Percentiles rank a stretch among this genome's conserved stretches.
Evolutionary conservation across 177 flowering plant genomes (phyloP).

Genomic region (Vitis hybrid): DNA sequence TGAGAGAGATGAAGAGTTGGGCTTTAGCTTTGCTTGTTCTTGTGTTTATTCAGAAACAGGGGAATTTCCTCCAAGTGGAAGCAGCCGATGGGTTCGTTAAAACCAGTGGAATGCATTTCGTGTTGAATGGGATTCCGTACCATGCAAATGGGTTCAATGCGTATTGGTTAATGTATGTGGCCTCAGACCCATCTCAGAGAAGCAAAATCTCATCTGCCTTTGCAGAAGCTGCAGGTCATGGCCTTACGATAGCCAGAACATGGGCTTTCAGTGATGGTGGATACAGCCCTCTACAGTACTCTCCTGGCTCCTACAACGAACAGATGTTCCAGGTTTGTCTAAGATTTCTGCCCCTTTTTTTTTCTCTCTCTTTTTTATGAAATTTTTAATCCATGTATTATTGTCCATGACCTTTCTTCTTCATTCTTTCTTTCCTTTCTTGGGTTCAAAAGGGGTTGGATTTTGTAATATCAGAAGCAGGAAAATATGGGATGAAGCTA

Average conservation of each 20-base stretch:
- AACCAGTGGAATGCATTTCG: slow-evolving; percentile 46
- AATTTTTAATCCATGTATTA: neutral
- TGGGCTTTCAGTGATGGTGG: slow-evolving; percentile 85
- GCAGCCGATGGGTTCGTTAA: slow-evolving; percentile 47
- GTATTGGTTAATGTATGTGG: slow-evolving; percentile 72
- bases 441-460: slow-evolving; percentile 55
- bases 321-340: slow-evolving; percentile 57
- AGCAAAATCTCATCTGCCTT: slow-evolving; percentile 50
- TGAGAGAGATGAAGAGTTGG: slow-evolving; percentile 16
- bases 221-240: slow-evolving; percentile 46
- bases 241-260: slow-evolving; percentile 66
- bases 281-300: slow-evolving; percentile 47
- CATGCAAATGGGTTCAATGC: slow-evolving; percentile 83
- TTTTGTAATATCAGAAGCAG: slow-evolving; percentile 75
- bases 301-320: slow-evolving; percentile 74
- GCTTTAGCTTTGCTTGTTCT: slow-evolving; percentile 15
- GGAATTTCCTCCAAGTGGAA: slow-evolving; percentile 16
- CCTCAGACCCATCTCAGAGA: slow-evolving; percentile 55
- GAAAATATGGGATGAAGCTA: slow-evolving; percentile 55
- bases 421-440: neutral
- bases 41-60: slow-evolving; percentile 6
- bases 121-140: slow-evolving; percentile 56
- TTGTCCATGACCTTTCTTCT: neutral
- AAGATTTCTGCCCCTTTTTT: neutral
- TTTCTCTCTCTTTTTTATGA: neutral